Base-by-base conservation (phyloP, 805 yeast genomes). In the Osmozyma mogii region DNA sequence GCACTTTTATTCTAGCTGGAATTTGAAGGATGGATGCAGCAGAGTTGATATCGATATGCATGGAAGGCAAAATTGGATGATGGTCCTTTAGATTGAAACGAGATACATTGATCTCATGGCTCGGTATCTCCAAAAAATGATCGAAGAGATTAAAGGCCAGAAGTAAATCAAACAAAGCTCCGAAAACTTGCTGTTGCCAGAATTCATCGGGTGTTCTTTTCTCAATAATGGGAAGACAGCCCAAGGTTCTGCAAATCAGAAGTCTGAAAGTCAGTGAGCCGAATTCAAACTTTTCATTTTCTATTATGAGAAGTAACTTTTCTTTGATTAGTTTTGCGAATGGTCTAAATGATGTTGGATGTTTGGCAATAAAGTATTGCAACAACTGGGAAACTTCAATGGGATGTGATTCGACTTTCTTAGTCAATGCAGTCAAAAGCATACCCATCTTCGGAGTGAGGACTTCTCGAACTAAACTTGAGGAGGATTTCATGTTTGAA, bases 321-420 rank as follows among this genome's bases (percentile, higher is more conserved):
- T 48, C 52, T 42, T 76, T 75, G 40, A 71, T 73, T 43, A 75
- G 78, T 34, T 74, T 69, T 4, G 79, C 80, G 56, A 67, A 78
- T 9, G 95, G 94, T 52, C 88, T 72, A 48, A 84, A 83, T 2
- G 94, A 80, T 2, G 92, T 82, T 1, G 94, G 70, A 45, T 84
- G 81, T 33, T 69, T 58, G 23, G 54, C 49, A 19, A 80, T 57
- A 15, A 78, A 47, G 18, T 51, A 57, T 15, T 49, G 43, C 41
- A 58, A 58, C 0, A 60, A 53, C 9, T 33, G 45, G 17, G 64
- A 47, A 20, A 66, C 50, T 9, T 65, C 43, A 19, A 56, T 39
- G 2, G 68, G 61, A 16, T 37, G 35, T 25, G 27, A 43, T 17
- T 45, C 51, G 10, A 63, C 22, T 25, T 51, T 50, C 4, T 66